A percentile compares a stretch with the other conserved stretches of the same genome.
These are phyloP conservation scores for Ophiostoma triangulosporum DNA, from an alignment of 2,329 filamentous ascomycete genomes.

Conservation along the genomic window DNA sequence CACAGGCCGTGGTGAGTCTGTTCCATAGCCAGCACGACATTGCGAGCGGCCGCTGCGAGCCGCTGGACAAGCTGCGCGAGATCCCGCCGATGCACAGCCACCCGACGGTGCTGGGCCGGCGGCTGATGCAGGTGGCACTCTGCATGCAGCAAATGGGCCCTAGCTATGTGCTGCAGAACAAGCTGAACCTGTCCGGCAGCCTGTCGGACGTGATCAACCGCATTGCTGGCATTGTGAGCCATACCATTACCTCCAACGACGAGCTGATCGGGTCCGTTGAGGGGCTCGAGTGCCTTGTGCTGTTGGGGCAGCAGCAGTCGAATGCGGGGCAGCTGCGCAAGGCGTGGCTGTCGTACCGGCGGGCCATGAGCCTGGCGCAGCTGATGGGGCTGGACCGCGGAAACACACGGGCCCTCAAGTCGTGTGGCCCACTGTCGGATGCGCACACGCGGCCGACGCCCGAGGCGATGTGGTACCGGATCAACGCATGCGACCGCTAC, in stretches of 20 bases:
- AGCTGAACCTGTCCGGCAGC: conserved; percentile 18
- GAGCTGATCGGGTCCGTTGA: conserved; percentile 37
- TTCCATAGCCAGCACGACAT: conserved; percentile 22
- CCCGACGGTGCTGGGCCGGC: conserved; percentile 33
- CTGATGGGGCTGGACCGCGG: conserved; percentile 34
- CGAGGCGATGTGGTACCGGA: conserved; percentile 32
- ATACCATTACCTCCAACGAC: conserved; percentile 35
- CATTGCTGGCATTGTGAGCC: conserved; percentile 21
- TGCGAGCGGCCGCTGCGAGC: conserved; percentile 18
- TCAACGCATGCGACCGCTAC: conserved; percentile 36
- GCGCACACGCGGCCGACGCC: conserved; percentile 19
- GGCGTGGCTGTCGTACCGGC: conserved; percentile 37
- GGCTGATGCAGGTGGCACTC: conserved; percentile 31
- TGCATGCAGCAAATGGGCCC: conserved; percentile 33
- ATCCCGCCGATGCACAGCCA: conserved; percentile 26
- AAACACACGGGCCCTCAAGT: conserved; percentile 22
- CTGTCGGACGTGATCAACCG: conserved; percentile 19
- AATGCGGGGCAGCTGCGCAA: conserved; percentile 41
- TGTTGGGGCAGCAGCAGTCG: conserved; percentile 35
- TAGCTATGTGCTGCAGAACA: conserved; percentile 15
- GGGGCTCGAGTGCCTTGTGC: conserved; percentile 36
- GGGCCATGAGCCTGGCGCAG: conserved; percentile 36
- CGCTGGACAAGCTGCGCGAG: conserved; percentile 14
- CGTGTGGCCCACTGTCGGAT: conserved; percentile 24
- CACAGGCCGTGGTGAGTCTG: conserved; percentile 19